phyloP scores from a whole-genome alignment of 108 stramenopile genomes.

The Cyclostephanos tholiformis region DNA sequence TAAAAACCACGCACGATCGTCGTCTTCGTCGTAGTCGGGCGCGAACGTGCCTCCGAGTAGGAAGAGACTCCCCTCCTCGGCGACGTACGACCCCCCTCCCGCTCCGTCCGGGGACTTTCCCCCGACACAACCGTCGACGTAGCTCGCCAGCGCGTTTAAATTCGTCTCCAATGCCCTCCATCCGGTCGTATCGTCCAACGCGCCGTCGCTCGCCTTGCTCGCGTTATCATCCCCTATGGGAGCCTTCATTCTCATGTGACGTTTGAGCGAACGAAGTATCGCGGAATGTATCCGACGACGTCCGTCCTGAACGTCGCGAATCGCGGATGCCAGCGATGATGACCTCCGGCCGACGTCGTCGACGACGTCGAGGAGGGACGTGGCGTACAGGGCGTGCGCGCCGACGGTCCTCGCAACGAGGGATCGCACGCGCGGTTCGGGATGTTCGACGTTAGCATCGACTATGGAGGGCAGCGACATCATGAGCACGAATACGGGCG shows the following conservation, averaged over 20 bases:
- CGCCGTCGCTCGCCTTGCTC: slow-evolving; percentile 71
- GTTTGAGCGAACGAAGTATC: too few species aligned
- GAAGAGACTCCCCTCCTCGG: slow-evolving; percentile 31
- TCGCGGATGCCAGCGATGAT: slow-evolving; percentile 25
- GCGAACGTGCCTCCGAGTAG: not conserved
- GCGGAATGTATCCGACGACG: too few species aligned
- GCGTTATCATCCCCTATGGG: too few species aligned
- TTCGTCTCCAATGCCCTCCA: slow-evolving; percentile 97
- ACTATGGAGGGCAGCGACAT: slow-evolving; percentile 52
- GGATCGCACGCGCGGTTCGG: slow-evolving; percentile 81
- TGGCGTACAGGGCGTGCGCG: slow-evolving; percentile 58
- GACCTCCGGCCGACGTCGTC: slow-evolving; percentile 13
- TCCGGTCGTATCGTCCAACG: too few species aligned
- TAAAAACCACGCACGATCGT: slow-evolving; percentile 32
- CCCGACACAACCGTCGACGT: slow-evolving; percentile 67
- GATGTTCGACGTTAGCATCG: slow-evolving; percentile 70
- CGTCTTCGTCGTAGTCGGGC: not conserved
- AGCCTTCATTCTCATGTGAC: too few species aligned
- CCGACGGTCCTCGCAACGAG: slow-evolving; percentile 83
- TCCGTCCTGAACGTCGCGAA: too few species aligned
- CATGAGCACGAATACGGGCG: slow-evolving; percentile 46
- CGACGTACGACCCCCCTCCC: slow-evolving; percentile 35
- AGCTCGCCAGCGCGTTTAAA: slow-evolving; percentile 86
- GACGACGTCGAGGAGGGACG: slow-evolving; percentile 38
- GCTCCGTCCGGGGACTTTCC: too few species aligned